Percentiles rank a stretch among this genome's conserved stretches.
Evolutionary conservation across 2,329 filamentous ascomycete species (phyloP).

Genomic region (Verruconis gallopava): DNA sequence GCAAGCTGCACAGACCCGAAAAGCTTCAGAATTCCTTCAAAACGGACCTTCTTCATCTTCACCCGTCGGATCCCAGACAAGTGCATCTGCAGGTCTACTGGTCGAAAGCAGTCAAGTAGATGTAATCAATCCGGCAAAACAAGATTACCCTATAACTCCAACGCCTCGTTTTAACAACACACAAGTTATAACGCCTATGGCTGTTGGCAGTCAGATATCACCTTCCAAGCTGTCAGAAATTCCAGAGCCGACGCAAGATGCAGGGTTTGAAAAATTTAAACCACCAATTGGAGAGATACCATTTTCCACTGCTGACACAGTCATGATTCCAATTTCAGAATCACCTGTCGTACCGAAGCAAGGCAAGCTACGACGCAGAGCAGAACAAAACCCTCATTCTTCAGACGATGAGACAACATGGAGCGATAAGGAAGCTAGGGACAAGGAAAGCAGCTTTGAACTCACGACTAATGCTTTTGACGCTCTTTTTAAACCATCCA

Average conservation of each 20-base stretch:
- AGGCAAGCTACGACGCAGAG: constrained; percentile 40
- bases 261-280: constrained; percentile 51
- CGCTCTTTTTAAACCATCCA: constrained; percentile 39
- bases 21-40: constrained; percentile 20
- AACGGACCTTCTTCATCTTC: constrained; percentile 20
- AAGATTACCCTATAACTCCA: not conserved
- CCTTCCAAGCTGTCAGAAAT: constrained; percentile 55
- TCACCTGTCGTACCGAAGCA: constrained; percentile 50
- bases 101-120: constrained; percentile 6
- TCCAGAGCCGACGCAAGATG: constrained; percentile 69
- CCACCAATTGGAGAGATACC: constrained; percentile 48
- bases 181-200: not conserved
- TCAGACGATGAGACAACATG: constrained; percentile 32
- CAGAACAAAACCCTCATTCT: constrained; percentile 24
- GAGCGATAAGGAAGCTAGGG: constrained; percentile 18
- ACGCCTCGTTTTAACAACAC: not conserved
- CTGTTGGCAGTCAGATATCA: constrained; percentile 13
- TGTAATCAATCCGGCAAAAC: constrained; percentile 6
- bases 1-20: constrained; percentile 11
- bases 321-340: constrained; percentile 44
- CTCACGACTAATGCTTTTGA: constrained; percentile 6
- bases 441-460: constrained; percentile 13
- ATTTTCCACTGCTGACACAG: constrained; percentile 57
- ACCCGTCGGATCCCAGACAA: constrained; percentile 10
- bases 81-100: not conserved